Evolutionary conservation across 208 protist species (phyloP).

Genomic region (Wallacemonas sp.): DNA sequence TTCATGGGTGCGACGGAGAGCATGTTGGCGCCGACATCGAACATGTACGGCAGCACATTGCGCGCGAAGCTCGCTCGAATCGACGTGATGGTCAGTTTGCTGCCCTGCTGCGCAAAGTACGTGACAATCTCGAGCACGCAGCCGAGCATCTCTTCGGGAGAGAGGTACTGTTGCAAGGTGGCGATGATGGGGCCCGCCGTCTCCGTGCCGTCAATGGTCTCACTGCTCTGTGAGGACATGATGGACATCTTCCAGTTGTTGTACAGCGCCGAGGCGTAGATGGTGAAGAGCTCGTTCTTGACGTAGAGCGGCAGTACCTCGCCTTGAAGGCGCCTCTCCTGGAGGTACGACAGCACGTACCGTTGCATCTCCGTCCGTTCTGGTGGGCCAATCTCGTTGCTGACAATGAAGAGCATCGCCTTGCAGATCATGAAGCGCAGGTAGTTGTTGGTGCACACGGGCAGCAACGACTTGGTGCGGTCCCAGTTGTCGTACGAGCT

Average conservation of each 20-base stretch:
- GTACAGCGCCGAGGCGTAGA: constrained; percentile 74
- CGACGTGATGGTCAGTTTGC: constrained; percentile 43
- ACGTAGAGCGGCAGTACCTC: constrained; percentile 66
- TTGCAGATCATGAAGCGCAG: constrained; percentile 84
- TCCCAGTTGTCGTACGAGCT: constrained; percentile 86
- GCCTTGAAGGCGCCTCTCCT: constrained; percentile 28
- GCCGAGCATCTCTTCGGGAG: constrained; percentile 58
- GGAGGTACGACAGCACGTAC: constrained; percentile 67
- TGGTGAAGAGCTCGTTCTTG: constrained; percentile 62
- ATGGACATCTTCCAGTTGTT: constrained; percentile 76
- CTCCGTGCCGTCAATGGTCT: constrained; percentile 26
- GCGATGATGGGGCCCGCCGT: constrained; percentile 31
- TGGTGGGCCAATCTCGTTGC: constrained; percentile 83
- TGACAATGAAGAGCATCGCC: constrained; percentile 83
- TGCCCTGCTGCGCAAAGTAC: constrained; percentile 64
- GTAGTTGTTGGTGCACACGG: constrained; percentile 56
- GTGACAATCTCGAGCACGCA: constrained; percentile 76
- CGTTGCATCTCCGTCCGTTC: constrained; percentile 70
- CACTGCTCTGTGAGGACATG: constrained; percentile 28
- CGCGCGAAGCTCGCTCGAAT: constrained; percentile 47
- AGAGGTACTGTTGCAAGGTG: constrained; percentile 50
- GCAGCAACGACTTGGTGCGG: constrained; percentile 57
- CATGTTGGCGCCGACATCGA: constrained; percentile 42
- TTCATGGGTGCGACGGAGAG: constrained; percentile 20
- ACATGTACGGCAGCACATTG: constrained; percentile 72